Conservation (phyloP, 2,329 filamentous ascomycete species). For the Annulohypoxylon truncatum region DNA sequence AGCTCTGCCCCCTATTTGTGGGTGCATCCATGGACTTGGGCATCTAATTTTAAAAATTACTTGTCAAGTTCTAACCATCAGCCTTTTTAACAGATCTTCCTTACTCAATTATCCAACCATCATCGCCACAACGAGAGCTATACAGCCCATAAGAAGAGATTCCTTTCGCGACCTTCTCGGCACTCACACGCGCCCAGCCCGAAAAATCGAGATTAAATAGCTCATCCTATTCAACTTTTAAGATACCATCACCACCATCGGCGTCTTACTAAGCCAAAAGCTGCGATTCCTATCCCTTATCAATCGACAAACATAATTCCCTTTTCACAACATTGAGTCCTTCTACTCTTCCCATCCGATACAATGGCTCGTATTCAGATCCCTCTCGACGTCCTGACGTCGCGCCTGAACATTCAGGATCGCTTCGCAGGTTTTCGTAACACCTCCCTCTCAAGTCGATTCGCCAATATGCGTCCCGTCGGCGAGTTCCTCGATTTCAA, state of each 20-base stretch:
- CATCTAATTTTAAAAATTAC: constrained; percentile 42
- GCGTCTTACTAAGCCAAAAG: neutral
- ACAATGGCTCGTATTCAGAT: constrained; percentile 91
- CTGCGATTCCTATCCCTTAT: neutral
- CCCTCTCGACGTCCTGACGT: constrained; percentile 90
- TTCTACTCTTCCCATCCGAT: constrained; percentile 22
- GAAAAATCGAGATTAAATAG: constrained; percentile 2
- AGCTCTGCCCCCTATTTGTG: constrained; percentile 39
- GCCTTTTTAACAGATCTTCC: constrained; percentile 34
- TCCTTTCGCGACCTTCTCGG: constrained; percentile 1
- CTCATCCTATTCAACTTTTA: neutral
- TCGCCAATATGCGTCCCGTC: constrained; percentile 90
- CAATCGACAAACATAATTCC: constrained; percentile 11
- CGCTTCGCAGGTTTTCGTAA: constrained; percentile 86
- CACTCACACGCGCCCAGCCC: constrained; percentile 7
- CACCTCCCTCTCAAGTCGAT: constrained; percentile 82
- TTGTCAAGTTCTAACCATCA: constrained; percentile 29
- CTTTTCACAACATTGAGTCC: constrained; percentile 7
- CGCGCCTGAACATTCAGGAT: constrained; percentile 85
- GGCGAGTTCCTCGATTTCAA: constrained; percentile 97
- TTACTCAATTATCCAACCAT: constrained; percentile 6
- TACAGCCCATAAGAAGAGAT: neutral
- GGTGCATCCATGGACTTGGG: constrained; percentile 18
- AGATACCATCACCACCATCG: neutral
- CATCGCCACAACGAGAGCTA: constrained; percentile 13